Evolutionary conservation across 306 rosid genomes (phyloP).

Genomic region (Abrus pulchellus): DNA sequence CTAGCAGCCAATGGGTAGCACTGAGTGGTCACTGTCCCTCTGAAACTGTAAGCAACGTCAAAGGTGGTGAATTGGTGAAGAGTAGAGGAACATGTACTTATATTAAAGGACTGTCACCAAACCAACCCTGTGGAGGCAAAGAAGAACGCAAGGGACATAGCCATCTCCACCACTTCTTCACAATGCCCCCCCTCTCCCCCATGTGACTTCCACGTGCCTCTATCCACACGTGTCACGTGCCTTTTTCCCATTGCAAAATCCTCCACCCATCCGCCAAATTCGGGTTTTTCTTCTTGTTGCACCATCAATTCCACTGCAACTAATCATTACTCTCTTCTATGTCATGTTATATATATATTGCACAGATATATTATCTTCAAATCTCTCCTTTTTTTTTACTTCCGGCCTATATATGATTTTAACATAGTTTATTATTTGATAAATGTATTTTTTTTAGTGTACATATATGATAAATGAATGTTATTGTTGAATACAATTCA

Average conservation of each 20-base stretch:
- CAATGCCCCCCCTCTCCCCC: constrained; percentile 37
- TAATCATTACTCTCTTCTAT: constrained; percentile 36
- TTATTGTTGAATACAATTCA: too few species aligned
- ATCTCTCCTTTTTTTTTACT: too few species aligned
- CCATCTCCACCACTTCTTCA: constrained; percentile 40
- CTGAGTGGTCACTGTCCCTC: constrained; percentile 62
- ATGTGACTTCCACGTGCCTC: constrained; percentile 60
- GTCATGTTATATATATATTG: too few species aligned
- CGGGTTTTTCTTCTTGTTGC: constrained; percentile 47
- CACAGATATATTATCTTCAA: background rate
- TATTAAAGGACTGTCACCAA: constrained; percentile 49
- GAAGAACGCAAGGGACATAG: constrained; percentile 32
- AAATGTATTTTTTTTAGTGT: too few species aligned
- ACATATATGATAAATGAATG: too few species aligned
- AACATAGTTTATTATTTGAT: too few species aligned
- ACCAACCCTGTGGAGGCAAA: constrained; percentile 40
- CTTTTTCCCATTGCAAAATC: background rate
- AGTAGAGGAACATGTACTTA: constrained; percentile 53
- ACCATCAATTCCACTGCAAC: constrained; percentile 32
- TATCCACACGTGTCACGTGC: constrained; percentile 47
- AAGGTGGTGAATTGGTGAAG: constrained; percentile 56
- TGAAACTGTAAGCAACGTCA: constrained; percentile 61
- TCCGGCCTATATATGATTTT: too few species aligned
- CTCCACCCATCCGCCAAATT: constrained; percentile 46
- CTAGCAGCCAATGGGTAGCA: constrained; percentile 66